Base-by-base conservation (phyloP, 345 rosid species). In the Cochlearia excelsa region DNA sequence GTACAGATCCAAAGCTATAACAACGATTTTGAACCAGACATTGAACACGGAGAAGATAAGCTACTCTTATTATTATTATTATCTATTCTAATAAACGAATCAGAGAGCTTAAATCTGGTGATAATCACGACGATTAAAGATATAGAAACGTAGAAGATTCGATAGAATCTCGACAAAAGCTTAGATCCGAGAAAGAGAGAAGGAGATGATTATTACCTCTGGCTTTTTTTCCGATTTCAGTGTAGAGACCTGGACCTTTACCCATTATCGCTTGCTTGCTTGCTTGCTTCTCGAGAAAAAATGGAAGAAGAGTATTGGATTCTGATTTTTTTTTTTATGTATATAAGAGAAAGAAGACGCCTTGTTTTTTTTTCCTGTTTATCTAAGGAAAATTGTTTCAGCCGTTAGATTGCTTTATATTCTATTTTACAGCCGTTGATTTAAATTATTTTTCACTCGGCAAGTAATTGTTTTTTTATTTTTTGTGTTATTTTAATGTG, bases 241-340 rank as follows among this genome's bases (percentile, higher is more conserved):
- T 51, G 89, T 86, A 92, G 74, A 92, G 93, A 31, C 89, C 99
- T 8, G 95, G 97, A 56, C 99, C 99, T 63, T 84, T 85, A 41
- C 59, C 88, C 97, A 89, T 92, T 77, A 40, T 66, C 23, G 23
- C 23, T 16, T 16, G 23, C 23, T 16, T 16, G 23, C 23, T 16
- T 16, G 23, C 23, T 16, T 61, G 33, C 4, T 33, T 41, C 62
- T 5, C 10, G 16, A 11, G 51, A 34, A 11, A 28, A 42, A 9
- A 27, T 6, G 40, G 30, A 45, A 9, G 51, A 37, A 37, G 40
- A 37, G 40, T 3, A 8, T 34, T 26, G 27, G 29, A 29, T 59
- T 42, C 46, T 33, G 35, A 50, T 10, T 39, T 46, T 40, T 33
- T 33, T 33, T 33, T 64, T 10, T 39, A 51, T 61, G 40, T 46